Evolutionary conservation across 495 filamentous ascomycete species (phyloP), one percentile per base, ranked within the genome.

Genomic region (Aspergillus ostianus): DNA sequence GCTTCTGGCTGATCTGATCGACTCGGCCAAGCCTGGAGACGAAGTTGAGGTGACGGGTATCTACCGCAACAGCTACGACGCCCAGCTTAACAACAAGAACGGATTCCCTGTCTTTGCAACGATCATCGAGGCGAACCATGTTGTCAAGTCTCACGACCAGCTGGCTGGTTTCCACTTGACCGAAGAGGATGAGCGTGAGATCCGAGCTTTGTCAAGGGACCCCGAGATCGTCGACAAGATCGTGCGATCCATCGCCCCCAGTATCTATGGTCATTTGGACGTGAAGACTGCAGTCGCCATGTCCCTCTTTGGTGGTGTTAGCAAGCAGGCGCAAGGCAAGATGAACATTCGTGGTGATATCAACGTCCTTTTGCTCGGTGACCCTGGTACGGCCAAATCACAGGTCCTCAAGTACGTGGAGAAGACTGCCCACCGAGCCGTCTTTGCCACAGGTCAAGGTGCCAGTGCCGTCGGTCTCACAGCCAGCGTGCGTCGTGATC

Each of bases 21-120:
- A 99, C 75, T 87, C 85, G 47, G 93, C 92, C 46, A 99, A 98
- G 75, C 95, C 95, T 19, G 95, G 95, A 61, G 95, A 99, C 73
- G 95, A 99, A 69, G 89, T 99, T 55, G 95, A 98, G 67, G 86
- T 99, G 19, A 98, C 92, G 19, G 95, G 95, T 63, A 89, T 97
- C 66, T 99, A 99, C 75, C 90, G 92, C 63, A 99, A 99, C 80
- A 97, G 92, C 80, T 99, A 97, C 69, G 92, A 97, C 70, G 94
- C 93, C 1, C 91, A 95, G 67, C 82, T 99, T 27, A 99, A 99
- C 78, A 97, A 96, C 77, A 94, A 93, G 74, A 99, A 98, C 71
- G 95, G 95, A 21, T 99, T 99, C 78, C 95, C 95, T 4, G 95
- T 99, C 58, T 99, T 99, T 67, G 92, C 95, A 23, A 99, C 95